These are phyloP conservation scores for Myotisia sp. DNA, from an alignment of 2,329 filamentous ascomycete genomes.

Conservation along the genomic window DNA sequence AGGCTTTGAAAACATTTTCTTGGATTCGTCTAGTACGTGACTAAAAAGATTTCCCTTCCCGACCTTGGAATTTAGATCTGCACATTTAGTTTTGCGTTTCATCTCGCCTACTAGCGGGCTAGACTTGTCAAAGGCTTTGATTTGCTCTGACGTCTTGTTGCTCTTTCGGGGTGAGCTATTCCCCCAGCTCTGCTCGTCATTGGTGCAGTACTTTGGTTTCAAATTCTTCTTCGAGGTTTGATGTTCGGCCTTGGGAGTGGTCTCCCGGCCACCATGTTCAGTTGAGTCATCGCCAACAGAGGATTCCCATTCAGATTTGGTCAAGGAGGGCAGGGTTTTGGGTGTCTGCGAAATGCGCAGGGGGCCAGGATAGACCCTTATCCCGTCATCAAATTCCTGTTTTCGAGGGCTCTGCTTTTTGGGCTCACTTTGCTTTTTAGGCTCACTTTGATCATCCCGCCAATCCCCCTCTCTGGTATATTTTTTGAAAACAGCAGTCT, in stretches of 20 bases:
- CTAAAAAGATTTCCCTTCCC: slow-evolving; percentile 27
- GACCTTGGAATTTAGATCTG: no score
- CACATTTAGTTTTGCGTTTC: background rate
- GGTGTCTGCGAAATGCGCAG: slow-evolving; percentile 12
- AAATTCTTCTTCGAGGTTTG: slow-evolving; percentile 1
- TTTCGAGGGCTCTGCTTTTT: slow-evolving; percentile 9
- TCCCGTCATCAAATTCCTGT: slow-evolving; percentile 16
- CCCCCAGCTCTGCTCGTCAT: background rate
- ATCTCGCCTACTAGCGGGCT: slow-evolving; percentile 3
- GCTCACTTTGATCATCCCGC: slow-evolving; percentile 18
- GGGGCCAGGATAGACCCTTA: slow-evolving; percentile 16
- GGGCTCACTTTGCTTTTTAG: no score
- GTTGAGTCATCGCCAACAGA: background rate
- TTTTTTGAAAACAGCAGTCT: slow-evolving; percentile 26
- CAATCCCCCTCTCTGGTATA: slow-evolving; percentile 16
- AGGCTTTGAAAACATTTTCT: slow-evolving; percentile 32
- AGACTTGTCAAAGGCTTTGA: slow-evolving; percentile 1
- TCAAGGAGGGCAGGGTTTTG: slow-evolving; percentile 13
- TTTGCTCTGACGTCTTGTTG: background rate
- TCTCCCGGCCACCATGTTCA: background rate
- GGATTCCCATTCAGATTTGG: slow-evolving; percentile 8
- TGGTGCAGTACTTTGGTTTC: slow-evolving; percentile 3
- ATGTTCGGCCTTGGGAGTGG: background rate
- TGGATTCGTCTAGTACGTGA: slow-evolving; percentile 32
- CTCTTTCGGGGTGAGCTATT: background rate